Conservation (phyloP, 2,329 filamentous ascomycete genomes). For the Xylariaceae sp. region DNA sequence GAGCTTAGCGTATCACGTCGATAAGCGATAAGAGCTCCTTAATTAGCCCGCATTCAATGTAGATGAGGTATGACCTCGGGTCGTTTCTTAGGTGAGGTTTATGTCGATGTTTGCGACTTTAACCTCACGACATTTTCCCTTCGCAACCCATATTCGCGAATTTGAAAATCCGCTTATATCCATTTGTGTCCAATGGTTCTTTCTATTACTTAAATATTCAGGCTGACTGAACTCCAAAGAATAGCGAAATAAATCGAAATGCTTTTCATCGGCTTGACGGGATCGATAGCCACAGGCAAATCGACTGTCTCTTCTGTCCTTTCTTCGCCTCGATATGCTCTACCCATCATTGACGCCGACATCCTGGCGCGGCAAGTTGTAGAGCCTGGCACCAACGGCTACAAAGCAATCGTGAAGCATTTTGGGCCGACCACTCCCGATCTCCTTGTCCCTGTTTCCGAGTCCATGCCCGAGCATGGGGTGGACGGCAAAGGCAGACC, state of each 20-base stretch:
- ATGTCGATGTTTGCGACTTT: no score
- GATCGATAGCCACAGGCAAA: slow-evolving; percentile 97
- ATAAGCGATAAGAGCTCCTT: no score
- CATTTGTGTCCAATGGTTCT: no score
- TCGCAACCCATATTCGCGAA: no score
- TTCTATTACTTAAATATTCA: no score
- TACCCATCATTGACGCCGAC: slow-evolving; percentile 94
- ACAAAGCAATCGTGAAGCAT: slow-evolving; percentile 74
- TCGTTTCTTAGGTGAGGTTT: no score
- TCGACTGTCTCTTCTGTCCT: slow-evolving; percentile 89
- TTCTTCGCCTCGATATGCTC: slow-evolving; percentile 71
- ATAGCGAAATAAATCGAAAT: slow-evolving; percentile 46
- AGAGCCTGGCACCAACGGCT: slow-evolving; percentile 82
- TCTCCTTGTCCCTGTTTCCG: slow-evolving; percentile 62
- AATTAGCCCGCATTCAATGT: no score
- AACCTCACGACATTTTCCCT: no score
- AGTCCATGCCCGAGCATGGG: slow-evolving; percentile 50
- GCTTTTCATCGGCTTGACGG: slow-evolving; percentile 93
- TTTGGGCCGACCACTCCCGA: slow-evolving; percentile 83
- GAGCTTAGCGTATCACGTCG: no score
- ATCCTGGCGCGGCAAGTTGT: slow-evolving; percentile 88
- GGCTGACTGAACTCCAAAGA: neutral
- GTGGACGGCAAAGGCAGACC: slow-evolving; percentile 62
- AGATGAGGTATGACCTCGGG: no score
- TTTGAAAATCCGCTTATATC: no score